These are phyloP conservation scores for Citrullus colocynthis DNA, from an alignment of 306 rosid species.

Conservation along the genomic window DNA sequence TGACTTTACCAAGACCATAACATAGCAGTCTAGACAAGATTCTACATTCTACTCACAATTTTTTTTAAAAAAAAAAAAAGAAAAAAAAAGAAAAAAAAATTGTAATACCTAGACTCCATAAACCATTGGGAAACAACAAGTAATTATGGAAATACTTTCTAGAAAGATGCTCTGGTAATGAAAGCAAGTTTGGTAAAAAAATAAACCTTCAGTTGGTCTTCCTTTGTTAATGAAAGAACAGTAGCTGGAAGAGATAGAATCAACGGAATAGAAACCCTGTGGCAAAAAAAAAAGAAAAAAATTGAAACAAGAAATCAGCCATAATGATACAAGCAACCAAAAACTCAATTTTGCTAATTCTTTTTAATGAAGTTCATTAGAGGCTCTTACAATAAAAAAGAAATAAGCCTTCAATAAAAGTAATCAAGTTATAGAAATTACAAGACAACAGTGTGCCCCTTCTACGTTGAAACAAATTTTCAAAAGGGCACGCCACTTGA, in stretches of 20 bases:
- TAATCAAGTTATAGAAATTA: background rate
- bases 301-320: background rate
- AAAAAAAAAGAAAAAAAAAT: background rate
- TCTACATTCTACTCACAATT: background rate
- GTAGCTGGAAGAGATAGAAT: conserved; percentile 72
- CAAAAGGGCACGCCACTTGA: background rate
- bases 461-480: background rate
- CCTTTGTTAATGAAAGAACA: conserved; percentile 67
- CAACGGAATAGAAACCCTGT: conserved; percentile 74
- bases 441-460: background rate
- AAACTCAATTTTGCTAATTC: background rate
- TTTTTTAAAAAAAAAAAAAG: too few species aligned
- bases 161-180: background rate
- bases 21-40: background rate
- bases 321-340: background rate
- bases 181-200: background rate
- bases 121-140: background rate
- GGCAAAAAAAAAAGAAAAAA: conserved; percentile 17
- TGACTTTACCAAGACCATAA: background rate
- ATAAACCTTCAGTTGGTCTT: conserved; percentile 72
- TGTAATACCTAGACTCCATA: background rate
- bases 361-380: background rate
- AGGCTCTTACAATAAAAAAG: background rate
- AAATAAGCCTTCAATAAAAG: background rate
- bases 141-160: background rate